Base-by-base conservation (phyloP, 1,139 yeast species). In the Zygosaccharomyces sapae region DNA sequence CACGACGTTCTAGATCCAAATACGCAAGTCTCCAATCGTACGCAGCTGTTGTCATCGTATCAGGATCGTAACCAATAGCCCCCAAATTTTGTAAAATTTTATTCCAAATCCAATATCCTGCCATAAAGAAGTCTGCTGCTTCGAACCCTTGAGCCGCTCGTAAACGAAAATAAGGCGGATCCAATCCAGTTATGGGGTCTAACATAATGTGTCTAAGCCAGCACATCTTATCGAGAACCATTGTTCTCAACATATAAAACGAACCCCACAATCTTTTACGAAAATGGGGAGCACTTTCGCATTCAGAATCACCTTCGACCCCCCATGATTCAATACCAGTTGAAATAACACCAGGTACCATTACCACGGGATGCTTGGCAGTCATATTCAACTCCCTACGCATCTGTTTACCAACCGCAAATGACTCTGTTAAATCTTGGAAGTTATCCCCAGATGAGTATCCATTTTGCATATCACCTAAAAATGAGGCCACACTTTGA, bases 91-190 rank as follows among this genome's bases (percentile, higher is more conserved):
- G 96, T 13, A 92, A 72, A 46, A 92, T 80, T 65, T 94, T 92
- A 65, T 88, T 88, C 98, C 98, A 92, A 58, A 92, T 87, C 98
- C 98, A 92, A 68, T 92, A 92, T 0, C 98, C 98, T 3, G 97
- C 88, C 66, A 92, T 81, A 62, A 92, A 92, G 68, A 88, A 92
- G 68, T 92, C 98, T 0, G 96, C 94, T 1, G 97, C 95, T 58
- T 92, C 97, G 68, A 92, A 87, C 0, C 98, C 98, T 63, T 87
- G 96, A 0, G 96, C 94, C 0, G 98, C 95, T 50, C 98, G 72
- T 33, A 92, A 65, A 55, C 76, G 84, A 58, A 86, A 77, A 44
- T 84, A 77, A 0, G 86, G 84, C 0, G 98, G 98, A 64, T 92
- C 98, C 37, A 92, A 70, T 0, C 98, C 98, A 0, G 98, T 90